Evolutionary conservation across 768 basidiomycete genomes (phyloP).

Genomic region (Phylloporus sp.): DNA sequence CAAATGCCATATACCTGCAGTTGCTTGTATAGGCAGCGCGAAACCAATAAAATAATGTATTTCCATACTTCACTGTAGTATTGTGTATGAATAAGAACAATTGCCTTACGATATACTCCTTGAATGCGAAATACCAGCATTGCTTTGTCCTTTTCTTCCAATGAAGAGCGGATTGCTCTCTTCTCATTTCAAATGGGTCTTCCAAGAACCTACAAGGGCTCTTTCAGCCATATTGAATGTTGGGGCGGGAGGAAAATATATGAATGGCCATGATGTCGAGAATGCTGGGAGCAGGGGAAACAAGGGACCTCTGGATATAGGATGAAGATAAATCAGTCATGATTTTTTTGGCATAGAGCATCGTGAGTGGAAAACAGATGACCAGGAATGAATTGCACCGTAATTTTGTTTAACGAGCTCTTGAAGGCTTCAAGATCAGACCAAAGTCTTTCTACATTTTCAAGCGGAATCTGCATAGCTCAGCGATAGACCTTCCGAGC

Average conservation of each 20-base stretch:
- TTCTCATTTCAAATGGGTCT: constrained; percentile 91
- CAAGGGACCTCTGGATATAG: constrained; percentile 84
- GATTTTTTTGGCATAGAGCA: constrained; percentile 83
- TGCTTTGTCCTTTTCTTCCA: constrained; percentile 77
- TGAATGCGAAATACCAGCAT: constrained; percentile 68
- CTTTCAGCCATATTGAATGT: constrained; percentile 72
- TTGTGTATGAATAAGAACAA: constrained; percentile 87
- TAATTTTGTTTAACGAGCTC: constrained; percentile 82
- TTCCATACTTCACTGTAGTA: constrained; percentile 96
- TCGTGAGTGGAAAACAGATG: constrained; percentile 9
- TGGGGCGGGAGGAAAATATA: constrained; percentile 67
- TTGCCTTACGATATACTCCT: constrained; percentile 83
- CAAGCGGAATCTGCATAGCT: constrained; percentile 90
- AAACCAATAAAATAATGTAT: constrained; percentile 11
- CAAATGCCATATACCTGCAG: constrained; percentile 84
- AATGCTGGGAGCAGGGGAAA: constrained; percentile 49
- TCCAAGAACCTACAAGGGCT: constrained; percentile 81
- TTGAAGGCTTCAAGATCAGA: constrained; percentile 92
- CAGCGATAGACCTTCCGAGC: constrained; percentile 90
- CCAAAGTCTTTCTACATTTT: constrained; percentile 94
- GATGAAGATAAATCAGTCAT: constrained; percentile 87
- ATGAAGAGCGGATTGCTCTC: constrained; percentile 89
- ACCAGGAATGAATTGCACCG: constrained; percentile 38
- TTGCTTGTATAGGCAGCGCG: constrained; percentile 11
- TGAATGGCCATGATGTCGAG: constrained; percentile 34